Conservation (phyloP, 371 early-diverging fungal genomes). For the Mucor racemosus region DNA sequence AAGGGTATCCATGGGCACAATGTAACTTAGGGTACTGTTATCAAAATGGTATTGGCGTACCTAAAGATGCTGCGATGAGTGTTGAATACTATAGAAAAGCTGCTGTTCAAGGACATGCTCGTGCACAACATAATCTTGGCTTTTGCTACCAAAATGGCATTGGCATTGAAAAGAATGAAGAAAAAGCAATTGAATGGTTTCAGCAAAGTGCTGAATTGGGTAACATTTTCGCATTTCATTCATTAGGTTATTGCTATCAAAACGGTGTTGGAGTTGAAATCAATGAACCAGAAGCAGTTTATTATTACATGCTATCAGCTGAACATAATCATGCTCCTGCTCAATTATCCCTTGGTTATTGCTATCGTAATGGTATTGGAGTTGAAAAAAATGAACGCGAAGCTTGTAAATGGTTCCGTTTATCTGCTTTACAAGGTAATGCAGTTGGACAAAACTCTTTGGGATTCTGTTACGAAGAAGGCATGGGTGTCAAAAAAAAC, state of each 20-base stretch:
- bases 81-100: conserved; percentile 82
- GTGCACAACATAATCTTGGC: conserved; percentile 88
- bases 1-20: conserved; percentile 64
- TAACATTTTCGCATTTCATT: conserved; percentile 81
- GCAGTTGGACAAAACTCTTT: conserved; percentile 82
- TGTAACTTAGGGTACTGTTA: conserved; percentile 86
- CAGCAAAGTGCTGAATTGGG: conserved; percentile 76
- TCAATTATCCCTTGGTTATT: conserved; percentile 83
- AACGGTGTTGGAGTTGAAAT: conserved; percentile 81
- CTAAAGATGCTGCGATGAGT: conserved; percentile 62
- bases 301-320: conserved; percentile 76
- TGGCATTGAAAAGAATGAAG: conserved; percentile 67
- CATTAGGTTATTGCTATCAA: conserved; percentile 90
- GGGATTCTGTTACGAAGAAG: conserved; percentile 84
- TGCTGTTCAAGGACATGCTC: conserved; percentile 79
- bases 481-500: conserved; percentile 66
- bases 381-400: conserved; percentile 67
- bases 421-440: conserved; percentile 72
- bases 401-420: conserved; percentile 73
- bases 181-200: conserved; percentile 75
- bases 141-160: conserved; percentile 89
- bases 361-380: conserved; percentile 77
- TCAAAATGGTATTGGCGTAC: conserved; percentile 83
- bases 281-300: conserved; percentile 67
- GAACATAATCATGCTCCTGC: conserved; percentile 74